phyloP scores from a whole-genome alignment of 116 monocot species.

The Papilionanthe hybrid region DNA sequence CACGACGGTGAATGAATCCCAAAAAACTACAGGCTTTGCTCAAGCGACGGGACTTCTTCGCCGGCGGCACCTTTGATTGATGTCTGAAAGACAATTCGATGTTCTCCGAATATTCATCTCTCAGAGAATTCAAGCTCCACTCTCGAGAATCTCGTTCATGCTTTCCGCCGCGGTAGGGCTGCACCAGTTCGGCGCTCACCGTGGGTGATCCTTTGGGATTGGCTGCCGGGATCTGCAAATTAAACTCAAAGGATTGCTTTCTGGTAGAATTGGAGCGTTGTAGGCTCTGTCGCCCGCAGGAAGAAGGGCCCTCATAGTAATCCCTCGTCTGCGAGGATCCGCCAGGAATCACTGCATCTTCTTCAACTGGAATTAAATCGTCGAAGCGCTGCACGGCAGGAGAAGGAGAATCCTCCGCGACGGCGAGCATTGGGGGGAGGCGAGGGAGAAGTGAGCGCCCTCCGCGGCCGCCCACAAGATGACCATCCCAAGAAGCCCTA shows the following conservation, averaged over 20 bases:
- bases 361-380: constrained; percentile 43
- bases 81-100: constrained; percentile 48
- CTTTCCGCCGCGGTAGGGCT: constrained; percentile 15
- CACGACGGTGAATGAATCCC: constrained; percentile 58
- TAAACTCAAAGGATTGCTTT: constrained; percentile 26
- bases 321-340: constrained; percentile 73
- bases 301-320: constrained; percentile 53
- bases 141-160: constrained; percentile 42
- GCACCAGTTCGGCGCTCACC: constrained; percentile 37
- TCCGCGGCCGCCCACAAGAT: constrained; percentile 23
- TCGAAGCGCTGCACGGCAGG: constrained; percentile 44
- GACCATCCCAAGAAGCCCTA: constrained; percentile 78
- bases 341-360: constrained; percentile 47
- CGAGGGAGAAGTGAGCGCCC: constrained; percentile 26
- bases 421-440: constrained; percentile 52
- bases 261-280: constrained; percentile 59
- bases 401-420: constrained; percentile 47
- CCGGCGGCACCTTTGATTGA: constrained; percentile 9
- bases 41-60: constrained; percentile 56
- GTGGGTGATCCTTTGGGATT: constrained; percentile 48
- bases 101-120: constrained; percentile 50
- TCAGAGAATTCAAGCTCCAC: constrained; percentile 46
- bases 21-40: constrained; percentile 69
- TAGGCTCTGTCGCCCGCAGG: constrained; percentile 56
- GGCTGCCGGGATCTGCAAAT: constrained; percentile 21